Evolutionary conservation across 345 rosid species (phyloP).

Genomic region (Brassica carinata): DNA sequence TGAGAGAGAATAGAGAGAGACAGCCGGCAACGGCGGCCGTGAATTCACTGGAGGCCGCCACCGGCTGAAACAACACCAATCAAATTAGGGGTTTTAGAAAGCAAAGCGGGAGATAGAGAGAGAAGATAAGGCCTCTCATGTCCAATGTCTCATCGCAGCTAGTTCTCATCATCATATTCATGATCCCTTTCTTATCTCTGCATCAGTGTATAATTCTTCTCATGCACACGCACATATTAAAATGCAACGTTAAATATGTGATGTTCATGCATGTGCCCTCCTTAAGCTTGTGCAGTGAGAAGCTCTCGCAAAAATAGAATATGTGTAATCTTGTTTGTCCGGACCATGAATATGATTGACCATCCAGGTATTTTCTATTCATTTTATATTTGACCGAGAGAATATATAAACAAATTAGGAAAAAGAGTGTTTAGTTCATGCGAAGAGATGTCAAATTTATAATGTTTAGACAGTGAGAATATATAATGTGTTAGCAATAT

Average conservation of each 20-base stretch:
- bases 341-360: background rate
- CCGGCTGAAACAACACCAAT: no score
- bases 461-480: background rate
- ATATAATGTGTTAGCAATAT: background rate
- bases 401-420: background rate
- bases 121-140: no score
- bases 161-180: background rate
- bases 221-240: no score
- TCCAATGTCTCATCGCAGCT: background rate
- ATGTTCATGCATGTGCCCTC: background rate
- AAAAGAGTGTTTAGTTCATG: background rate
- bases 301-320: background rate
- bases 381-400: background rate
- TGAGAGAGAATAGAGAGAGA: no score
- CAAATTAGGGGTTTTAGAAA: no score
- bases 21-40: no score
- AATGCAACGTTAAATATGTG: background rate
- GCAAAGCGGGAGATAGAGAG: no score
- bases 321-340: background rate
- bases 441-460: background rate
- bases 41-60: no score
- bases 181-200: background rate
- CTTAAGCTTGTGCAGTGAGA: background rate
- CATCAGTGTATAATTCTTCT: no score
- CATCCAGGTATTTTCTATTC: background rate